Conservation (phyloP, 1,139 yeast species). For the Protomyces inundatus region DNA sequence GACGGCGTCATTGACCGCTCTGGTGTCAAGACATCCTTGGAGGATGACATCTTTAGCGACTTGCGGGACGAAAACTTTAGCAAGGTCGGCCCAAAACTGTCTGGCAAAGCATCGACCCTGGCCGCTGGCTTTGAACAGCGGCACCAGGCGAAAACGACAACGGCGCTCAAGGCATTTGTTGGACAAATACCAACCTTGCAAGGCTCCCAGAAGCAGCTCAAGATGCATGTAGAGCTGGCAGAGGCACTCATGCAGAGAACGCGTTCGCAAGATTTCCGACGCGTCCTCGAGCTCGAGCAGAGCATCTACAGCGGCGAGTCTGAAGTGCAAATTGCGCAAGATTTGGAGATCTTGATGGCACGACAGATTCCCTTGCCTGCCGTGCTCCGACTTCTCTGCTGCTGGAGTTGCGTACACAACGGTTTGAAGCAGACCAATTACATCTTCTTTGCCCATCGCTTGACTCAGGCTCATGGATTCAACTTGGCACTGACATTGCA, state of each 20-base stretch:
- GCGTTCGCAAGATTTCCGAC: constrained; percentile 49
- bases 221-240: constrained; percentile 66
- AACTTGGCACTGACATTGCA: constrained; percentile 44
- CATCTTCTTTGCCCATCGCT: constrained; percentile 47
- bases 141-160: constrained; percentile 54
- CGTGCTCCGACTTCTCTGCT: constrained; percentile 48
- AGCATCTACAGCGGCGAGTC: constrained; percentile 57
- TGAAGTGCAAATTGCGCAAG: constrained; percentile 49
- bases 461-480: constrained; percentile 58
- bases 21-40: constrained; percentile 39
- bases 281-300: constrained; percentile 65
- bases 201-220: constrained; percentile 59
- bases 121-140: constrained; percentile 65
- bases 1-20: constrained; percentile 36
- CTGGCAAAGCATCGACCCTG: constrained; percentile 62
- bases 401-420: constrained; percentile 56
- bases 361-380: constrained; percentile 42
- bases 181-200: constrained; percentile 65
- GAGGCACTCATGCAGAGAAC: constrained; percentile 59
- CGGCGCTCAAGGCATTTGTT: constrained; percentile 68
- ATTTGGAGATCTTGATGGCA: constrained; percentile 49
- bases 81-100: constrained; percentile 67
- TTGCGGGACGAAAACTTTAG: constrained; percentile 71
- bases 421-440: constrained; percentile 63
- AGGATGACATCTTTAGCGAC: constrained; percentile 46